Evolutionary conservation across 768 basidiomycete species (phyloP), one percentile per base, ranked within the genome.

Genomic region (Boletus sp.): DNA sequence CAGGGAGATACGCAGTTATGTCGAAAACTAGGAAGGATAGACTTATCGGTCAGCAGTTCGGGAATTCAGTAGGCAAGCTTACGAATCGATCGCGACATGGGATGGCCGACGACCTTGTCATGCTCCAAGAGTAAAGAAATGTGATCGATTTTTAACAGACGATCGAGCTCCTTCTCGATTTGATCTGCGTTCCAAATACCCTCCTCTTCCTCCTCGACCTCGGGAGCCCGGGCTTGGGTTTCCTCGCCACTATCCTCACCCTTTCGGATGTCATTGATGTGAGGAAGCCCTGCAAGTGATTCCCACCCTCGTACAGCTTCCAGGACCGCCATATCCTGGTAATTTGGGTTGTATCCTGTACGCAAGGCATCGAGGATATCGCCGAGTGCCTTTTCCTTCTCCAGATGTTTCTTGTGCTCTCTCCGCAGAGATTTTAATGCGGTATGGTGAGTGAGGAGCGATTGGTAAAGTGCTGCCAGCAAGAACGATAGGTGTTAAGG

Each of bases 291-390:
- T 12, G 87, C 85, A 8, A 86, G 78, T 42, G 80, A 85, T 68
- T 94, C 91, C 87, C 92, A 98, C 14, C 94, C 95, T 47, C 94
- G 86, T 15, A 98, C 94, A 17, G 96, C 95, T 63, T 96, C 95
- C 30, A 97, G 83, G 47, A 98, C 96, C 2, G 94, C 94, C 96
- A 99, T 98, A 69, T 99, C 96, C 70, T 98, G 95, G 73, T 98
- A 98, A 71, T 99, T 99, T 15, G 96, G 96, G 71, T 99, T 99
- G 76, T 97, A 98, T 5, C 89, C 87, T 10, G 83, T 82, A 20
- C 92, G 82, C 11, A 99, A 82, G 30, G 86, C 77, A 56, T 86
- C 82, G 7, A 99, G 81, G 50, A 99, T 91, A n/a, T 86, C 82
- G 24, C 87, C 89, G 3, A 99, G 83, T 46, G 84, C 79, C 57